phyloP scores from a whole-genome alignment of 73 alveolate genomes.

The Durusdinium trenchii region DNA sequence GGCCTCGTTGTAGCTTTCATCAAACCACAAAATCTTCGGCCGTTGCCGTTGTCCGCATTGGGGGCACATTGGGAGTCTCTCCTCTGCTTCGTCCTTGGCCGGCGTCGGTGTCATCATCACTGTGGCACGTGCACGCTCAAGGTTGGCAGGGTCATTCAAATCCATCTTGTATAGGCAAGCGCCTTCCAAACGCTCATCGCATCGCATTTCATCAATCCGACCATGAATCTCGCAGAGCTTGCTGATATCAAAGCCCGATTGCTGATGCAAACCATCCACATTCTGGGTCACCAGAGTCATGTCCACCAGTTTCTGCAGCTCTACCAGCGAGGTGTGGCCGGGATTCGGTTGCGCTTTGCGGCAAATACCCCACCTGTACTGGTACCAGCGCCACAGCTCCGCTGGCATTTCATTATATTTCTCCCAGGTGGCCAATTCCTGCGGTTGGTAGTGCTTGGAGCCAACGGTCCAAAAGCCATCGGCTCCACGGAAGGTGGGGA shows the following conservation, averaged over 20 bases:
- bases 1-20: conserved; percentile 96
- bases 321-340: conserved; percentile 96
- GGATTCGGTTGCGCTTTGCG: conserved; percentile 96
- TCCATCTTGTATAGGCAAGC: conserved; percentile 77
- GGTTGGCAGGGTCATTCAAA: conserved; percentile 52
- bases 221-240: conserved; percentile 96
- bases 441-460: conserved; percentile 96
- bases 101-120: conserved; percentile 73
- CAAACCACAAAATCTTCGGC: conserved; percentile 97
- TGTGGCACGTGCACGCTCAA: conserved; percentile 50
- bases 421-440: conserved; percentile 78
- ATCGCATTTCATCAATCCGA: conserved; percentile 96
- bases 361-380: conserved; percentile 94
- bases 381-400: conserved; percentile 96
- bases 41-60: conserved; percentile 96
- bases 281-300: conserved; percentile 96
- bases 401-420: conserved; percentile 90
- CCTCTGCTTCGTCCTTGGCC: conserved; percentile 75
- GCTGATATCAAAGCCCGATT: conserved; percentile 48
- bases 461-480: conserved; percentile 97
- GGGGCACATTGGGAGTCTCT: conserved; percentile 96
- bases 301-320: conserved; percentile 78
- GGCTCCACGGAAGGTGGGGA: conserved; percentile 97
- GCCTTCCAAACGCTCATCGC: conserved; percentile 94
- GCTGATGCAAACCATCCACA: conserved; percentile 96